Evolutionary conservation across 768 basidiomycete species (phyloP).

Genomic region (Suillus americanus): DNA sequence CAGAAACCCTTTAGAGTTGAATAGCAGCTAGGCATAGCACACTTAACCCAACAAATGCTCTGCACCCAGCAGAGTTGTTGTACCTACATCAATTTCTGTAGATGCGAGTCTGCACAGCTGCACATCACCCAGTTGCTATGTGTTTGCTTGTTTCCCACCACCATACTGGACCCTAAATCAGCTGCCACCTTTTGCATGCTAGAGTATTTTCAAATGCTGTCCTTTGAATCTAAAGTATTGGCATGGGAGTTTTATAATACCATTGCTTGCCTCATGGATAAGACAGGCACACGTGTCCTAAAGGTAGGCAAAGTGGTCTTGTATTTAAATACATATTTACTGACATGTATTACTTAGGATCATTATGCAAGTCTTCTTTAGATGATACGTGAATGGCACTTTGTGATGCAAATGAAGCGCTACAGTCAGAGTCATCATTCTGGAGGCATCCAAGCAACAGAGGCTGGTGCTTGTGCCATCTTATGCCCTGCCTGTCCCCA

Average conservation of each 20-base stretch:
- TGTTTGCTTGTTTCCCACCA: conserved; percentile 12
- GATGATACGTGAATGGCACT: not conserved
- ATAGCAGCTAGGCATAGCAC: too few species aligned
- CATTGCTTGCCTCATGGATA: conserved; percentile 9
- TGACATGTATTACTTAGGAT: not conserved
- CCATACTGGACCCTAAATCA: conserved; percentile 22
- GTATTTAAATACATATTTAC: too few species aligned
- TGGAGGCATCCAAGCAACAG: not conserved
- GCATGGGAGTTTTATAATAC: conserved; percentile 25
- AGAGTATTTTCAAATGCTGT: conserved; percentile 25
- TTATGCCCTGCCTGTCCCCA: conserved; percentile 10
- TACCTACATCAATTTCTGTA: conserved; percentile 16
- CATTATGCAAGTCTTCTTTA: not conserved
- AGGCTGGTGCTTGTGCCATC: not conserved
- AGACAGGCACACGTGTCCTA: conserved; percentile 14
- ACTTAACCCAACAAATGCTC: too few species aligned
- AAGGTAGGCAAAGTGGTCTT: conserved; percentile 1
- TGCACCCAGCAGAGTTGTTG: too few species aligned
- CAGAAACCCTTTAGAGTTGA: too few species aligned
- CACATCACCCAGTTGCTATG: conserved; percentile 12
- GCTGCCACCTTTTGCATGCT: conserved; percentile 28
- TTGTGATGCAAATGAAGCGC: not conserved
- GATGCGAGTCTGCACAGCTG: conserved; percentile 8
- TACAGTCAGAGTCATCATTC: not conserved
- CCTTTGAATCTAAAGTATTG: conserved; percentile 28